Conservation (phyloP, 148 eudicot species). For the Cornus suecica region DNA sequence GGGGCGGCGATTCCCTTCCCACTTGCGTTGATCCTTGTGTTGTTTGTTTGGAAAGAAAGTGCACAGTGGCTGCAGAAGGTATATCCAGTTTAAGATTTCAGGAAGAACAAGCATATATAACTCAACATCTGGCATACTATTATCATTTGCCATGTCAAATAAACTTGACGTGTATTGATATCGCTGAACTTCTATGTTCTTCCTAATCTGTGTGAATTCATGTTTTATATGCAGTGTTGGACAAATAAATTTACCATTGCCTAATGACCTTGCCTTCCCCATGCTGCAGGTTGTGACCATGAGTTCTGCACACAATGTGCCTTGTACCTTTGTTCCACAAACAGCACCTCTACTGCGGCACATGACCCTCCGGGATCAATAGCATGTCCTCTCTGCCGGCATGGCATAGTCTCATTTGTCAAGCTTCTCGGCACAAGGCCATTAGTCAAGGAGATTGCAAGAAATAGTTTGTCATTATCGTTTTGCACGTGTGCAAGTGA, state of each 20-base stretch:
- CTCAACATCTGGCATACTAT: background rate
- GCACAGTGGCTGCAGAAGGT: slow-evolving; percentile 96
- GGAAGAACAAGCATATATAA: background rate
- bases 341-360: slow-evolving; percentile 37
- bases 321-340: slow-evolving; percentile 75
- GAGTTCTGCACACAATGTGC: slow-evolving; percentile 94
- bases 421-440: slow-evolving; percentile 57
- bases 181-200: background rate
- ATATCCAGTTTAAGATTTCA: slow-evolving; percentile 11
- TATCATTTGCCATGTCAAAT: background rate
- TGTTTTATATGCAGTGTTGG: background rate
- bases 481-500: slow-evolving; percentile 63
- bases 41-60: slow-evolving; percentile 88
- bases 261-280: background rate
- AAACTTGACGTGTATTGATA: background rate
- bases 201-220: background rate
- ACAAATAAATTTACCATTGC: background rate
- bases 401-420: slow-evolving; percentile 67
- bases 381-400: slow-evolving; percentile 82
- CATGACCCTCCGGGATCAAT: slow-evolving; percentile 75
- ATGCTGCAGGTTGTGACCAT: slow-evolving; percentile 65
- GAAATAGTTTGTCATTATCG: slow-evolving; percentile 59
- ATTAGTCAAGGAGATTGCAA: slow-evolving; percentile 31
- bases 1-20: slow-evolving; percentile 33
- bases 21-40: slow-evolving; percentile 80